phyloP scores from a whole-genome alignment of 2,329 filamentous ascomycete genomes.

The Pseudocercospora vitis region DNA sequence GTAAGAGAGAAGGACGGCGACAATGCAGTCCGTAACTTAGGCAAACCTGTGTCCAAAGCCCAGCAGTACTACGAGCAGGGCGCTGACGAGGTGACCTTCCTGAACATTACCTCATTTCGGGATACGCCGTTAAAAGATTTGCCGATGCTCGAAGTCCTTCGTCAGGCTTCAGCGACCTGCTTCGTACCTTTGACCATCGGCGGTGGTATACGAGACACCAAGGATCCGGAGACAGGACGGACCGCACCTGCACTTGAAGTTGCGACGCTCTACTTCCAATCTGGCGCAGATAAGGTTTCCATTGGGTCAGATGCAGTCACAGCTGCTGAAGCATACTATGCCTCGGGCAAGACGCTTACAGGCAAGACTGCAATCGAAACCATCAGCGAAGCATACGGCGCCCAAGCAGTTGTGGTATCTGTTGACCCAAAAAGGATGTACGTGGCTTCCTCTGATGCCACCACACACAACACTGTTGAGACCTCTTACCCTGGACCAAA shows the following conservation, averaged over 20 bases:
- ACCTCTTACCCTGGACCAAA: conserved; percentile 69
- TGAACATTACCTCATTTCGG: conserved; percentile 97
- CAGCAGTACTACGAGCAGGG: conserved; percentile 93
- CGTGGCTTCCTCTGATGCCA: conserved; percentile 66
- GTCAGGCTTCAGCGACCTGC: conserved; percentile 81
- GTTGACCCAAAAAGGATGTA: conserved; percentile 93
- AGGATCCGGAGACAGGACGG: conserved; percentile 77
- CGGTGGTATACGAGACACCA: conserved; percentile 89
- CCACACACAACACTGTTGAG: conserved; percentile 71
- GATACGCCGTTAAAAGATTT: conserved; percentile 90
- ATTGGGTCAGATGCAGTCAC: conserved; percentile 93
- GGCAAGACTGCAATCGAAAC: conserved; percentile 92
- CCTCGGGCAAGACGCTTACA: conserved; percentile 64
- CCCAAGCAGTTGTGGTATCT: conserved; percentile 93
- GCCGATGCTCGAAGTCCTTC: conserved; percentile 93
- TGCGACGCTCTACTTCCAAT: conserved; percentile 95
- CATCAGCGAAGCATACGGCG: conserved; percentile 89
- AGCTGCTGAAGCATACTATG: conserved; percentile 89
- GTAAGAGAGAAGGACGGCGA: conserved; percentile 79
- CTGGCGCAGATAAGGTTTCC: conserved; percentile 94
- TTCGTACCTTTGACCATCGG: conserved; percentile 96
- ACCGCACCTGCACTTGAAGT: conserved; percentile 88
- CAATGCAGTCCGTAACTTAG: conserved; percentile 79
- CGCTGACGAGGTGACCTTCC: conserved; percentile 93
- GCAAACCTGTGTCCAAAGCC: conserved; percentile 95